Conservation (phyloP, 2,329 filamentous ascomycete genomes). For the Pseudocercospora cruenta region DNA sequence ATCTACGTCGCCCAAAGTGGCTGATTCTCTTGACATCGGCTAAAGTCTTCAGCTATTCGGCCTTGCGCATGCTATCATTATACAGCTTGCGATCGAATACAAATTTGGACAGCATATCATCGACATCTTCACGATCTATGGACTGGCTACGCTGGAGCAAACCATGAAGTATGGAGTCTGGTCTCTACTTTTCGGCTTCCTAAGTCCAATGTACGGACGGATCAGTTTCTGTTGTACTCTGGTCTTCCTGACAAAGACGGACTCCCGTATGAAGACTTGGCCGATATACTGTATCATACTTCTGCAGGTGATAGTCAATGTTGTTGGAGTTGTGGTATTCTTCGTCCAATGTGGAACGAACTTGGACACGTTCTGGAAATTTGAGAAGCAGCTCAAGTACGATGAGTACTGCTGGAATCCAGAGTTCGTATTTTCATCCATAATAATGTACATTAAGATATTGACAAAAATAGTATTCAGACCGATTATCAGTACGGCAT, state of each 20-base stretch:
- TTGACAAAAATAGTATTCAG: constrained; percentile 26
- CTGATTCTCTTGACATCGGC: background rate
- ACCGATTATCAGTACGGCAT: constrained; percentile 28
- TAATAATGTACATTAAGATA: background rate
- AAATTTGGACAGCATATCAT: constrained; percentile 36
- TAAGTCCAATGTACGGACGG: constrained; percentile 35
- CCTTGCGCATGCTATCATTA: constrained; percentile 30
- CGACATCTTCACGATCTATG: constrained; percentile 20
- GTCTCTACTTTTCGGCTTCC: constrained; percentile 30
- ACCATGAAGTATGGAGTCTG: constrained; percentile 28
- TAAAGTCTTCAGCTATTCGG: constrained; percentile 22
- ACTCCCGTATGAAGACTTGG: constrained; percentile 33
- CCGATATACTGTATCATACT: constrained; percentile 34
- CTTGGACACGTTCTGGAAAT: constrained; percentile 29
- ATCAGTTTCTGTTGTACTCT: constrained; percentile 37
- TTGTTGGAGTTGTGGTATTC: constrained; percentile 30
- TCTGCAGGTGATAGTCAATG: constrained; percentile 33
- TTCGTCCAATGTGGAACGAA: constrained; percentile 34
- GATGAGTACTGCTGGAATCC: constrained; percentile 27
- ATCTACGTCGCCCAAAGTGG: constrained; percentile 4
- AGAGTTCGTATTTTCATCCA: background rate
- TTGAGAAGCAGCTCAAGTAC: constrained; percentile 25
- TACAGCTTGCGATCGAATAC: constrained; percentile 25
- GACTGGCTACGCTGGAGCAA: constrained; percentile 16
- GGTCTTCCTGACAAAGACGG: constrained; percentile 34